Base-by-base conservation (phyloP, 179 eudicot species). In the Dionaea muscipula region DNA sequence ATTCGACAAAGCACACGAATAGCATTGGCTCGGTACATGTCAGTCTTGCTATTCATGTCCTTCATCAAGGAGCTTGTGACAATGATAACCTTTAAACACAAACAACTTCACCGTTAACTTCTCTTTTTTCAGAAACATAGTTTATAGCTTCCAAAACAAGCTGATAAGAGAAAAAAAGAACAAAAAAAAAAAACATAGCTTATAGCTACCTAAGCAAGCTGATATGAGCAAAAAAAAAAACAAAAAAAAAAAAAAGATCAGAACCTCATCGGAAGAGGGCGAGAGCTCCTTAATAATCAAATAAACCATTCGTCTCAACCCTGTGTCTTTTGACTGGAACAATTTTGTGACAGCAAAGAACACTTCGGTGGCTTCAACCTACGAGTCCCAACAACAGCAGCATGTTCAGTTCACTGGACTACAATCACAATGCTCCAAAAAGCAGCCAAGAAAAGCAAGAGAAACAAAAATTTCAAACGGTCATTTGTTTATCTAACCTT, bases 41-140 rank as follows among this genome's bases (percentile, higher is more conserved):
- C 98, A 52, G 96, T 91, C 67, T 84, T 85, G 80, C 94, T 84
- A 70, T 84, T 87, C 96, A 91, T 87, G 76, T 91, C 99, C 76
- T 93, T 93, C 96, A 91, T 87, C 38, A 91, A 77, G 24, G 95
- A 87, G 71, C 98, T 91, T 9, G 94, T 91, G 55, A 91, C 98
- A 61, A 87, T 84, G 50, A 84, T 84, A 63, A 87, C 96, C 98
- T 91, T 70, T 31, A 26, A 54, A 55, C 3, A 9, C 0, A 35
- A 43, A 44, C n/a, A n/a, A n/a, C n/a, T n/a, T n/a, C n/a, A n/a
- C 41, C 36, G 40, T 7, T 45, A n/a, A 7, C 23, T 2, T 2
- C 47, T 59, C 24, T 44, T 37, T 35, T n/a, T n/a, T n/a, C n/a
- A n/a, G n/a, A n/a, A n/a, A n/a, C n/a, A n/a, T n/a, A n/a, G n/a